A percentile compares a stretch with the other conserved stretches of the same genome.
Conservation (phyloP, 169 alveolate species). For the Eimeria nieschulzi region DNA sequence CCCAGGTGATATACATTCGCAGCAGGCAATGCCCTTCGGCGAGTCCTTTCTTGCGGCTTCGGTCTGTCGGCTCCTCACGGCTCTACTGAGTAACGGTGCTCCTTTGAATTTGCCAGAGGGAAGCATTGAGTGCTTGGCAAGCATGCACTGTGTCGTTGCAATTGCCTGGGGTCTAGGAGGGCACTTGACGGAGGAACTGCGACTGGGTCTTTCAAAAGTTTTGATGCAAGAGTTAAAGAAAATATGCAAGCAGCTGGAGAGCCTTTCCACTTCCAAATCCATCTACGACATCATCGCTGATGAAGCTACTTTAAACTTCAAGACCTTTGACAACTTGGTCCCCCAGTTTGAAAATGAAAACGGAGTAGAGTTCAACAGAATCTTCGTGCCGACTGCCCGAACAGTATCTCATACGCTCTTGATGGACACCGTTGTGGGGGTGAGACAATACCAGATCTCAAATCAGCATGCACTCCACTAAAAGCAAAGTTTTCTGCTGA, state of each 20-base stretch:
- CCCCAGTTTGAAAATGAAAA: slow-evolving; percentile 86
- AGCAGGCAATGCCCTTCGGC: slow-evolving; percentile 36
- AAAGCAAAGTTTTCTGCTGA: background rate
- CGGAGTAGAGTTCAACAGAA: slow-evolving; percentile 88
- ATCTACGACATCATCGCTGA: slow-evolving; percentile 38
- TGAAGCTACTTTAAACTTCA: slow-evolving; percentile 72
- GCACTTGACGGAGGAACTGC: slow-evolving; percentile 21
- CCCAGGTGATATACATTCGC: slow-evolving; percentile 1
- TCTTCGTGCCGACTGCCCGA: slow-evolving; percentile 92
- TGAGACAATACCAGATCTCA: slow-evolving; percentile 79
- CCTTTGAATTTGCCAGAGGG: slow-evolving; percentile 9
- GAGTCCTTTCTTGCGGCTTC: slow-evolving; percentile 38
- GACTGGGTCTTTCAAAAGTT: slow-evolving; percentile 37
- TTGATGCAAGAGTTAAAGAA: slow-evolving; percentile 37
- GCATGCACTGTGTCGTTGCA: slow-evolving; percentile 51
- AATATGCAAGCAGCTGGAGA: slow-evolving; percentile 52
- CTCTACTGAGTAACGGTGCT: background rate
- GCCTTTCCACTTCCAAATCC: slow-evolving; percentile 9
- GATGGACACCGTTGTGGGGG: slow-evolving; percentile 83
- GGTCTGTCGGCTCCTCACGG: slow-evolving; percentile 60
- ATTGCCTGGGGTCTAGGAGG: slow-evolving; percentile 67
- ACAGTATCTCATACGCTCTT: slow-evolving; percentile 88
- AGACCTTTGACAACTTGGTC: slow-evolving; percentile 85
- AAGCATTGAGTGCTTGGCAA: slow-evolving; percentile 1
- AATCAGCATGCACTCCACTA: background rate